phyloP scores from a whole-genome alignment of 805 yeast genomes.

The Starmerella cellae region DNA sequence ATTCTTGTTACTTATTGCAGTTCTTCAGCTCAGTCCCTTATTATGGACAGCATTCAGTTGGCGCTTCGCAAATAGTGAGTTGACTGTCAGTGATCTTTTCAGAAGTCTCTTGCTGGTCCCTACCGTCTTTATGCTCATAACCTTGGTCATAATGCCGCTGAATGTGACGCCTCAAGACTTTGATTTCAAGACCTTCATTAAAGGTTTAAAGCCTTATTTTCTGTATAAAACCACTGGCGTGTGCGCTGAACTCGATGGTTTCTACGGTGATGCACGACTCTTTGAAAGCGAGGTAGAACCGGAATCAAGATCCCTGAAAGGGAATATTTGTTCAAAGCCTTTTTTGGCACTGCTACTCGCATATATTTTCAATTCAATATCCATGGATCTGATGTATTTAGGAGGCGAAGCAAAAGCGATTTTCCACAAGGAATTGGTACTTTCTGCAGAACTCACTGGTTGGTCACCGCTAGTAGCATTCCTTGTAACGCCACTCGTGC shows the following conservation, averaged over 20 bases:
- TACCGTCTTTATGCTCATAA: neutral
- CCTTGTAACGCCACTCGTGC: neutral
- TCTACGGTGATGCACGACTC: neutral
- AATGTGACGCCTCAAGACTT: neutral
- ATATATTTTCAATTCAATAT: slow-evolving; percentile 5
- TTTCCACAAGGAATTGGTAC: slow-evolving; percentile 1
- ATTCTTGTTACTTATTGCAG: slow-evolving; percentile 1
- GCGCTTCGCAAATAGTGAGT: neutral
- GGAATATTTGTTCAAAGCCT: neutral
- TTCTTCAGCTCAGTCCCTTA: slow-evolving; percentile 11
- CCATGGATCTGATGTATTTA: slow-evolving; percentile 5
- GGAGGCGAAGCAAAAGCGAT: slow-evolving; percentile 8
- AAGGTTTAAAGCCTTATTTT: neutral
- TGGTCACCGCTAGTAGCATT: slow-evolving; percentile 1
- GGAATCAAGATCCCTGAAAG: neutral
- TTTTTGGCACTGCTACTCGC: slow-evolving; percentile 1
- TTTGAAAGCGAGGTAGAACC: neutral
- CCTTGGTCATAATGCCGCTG: slow-evolving; percentile 11
- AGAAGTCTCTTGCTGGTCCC: slow-evolving; percentile 10
- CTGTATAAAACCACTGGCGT: neutral
- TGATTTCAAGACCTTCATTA: neutral
- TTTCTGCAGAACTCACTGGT: slow-evolving; percentile 1
- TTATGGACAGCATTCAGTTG: slow-evolving; percentile 1
- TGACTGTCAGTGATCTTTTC: slow-evolving; percentile 5
- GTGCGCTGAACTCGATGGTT: neutral